phyloP scores from a whole-genome alignment of 345 rosid species.

The Hypericum androsaemum region DNA sequence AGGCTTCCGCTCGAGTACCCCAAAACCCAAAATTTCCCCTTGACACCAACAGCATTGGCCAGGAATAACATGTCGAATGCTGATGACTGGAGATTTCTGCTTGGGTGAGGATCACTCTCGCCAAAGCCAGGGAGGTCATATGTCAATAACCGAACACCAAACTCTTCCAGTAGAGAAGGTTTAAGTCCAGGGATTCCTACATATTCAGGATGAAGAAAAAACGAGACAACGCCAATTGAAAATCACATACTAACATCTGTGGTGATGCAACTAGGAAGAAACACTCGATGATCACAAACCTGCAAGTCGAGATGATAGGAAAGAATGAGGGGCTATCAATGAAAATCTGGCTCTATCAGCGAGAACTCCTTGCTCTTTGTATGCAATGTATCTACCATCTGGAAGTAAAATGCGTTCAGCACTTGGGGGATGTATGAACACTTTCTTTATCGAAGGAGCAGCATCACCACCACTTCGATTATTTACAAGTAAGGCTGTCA shows the following conservation, averaged over 20 bases:
- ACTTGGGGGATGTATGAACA: constrained; percentile 47
- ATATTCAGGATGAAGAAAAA: background rate
- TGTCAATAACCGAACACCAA: constrained; percentile 50
- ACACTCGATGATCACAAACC: constrained; percentile 24
- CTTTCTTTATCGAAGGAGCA: constrained; percentile 28
- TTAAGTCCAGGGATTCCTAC: constrained; percentile 62
- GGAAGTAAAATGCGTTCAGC: constrained; percentile 54
- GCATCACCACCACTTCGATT: constrained; percentile 19
- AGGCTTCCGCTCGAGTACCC: constrained; percentile 57
- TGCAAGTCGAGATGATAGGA: constrained; percentile 64
- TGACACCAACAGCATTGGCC: constrained; percentile 39
- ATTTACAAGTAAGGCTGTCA: constrained; percentile 36
- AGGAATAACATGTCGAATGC: constrained; percentile 44
- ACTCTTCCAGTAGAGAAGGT: constrained; percentile 51
- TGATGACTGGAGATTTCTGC: constrained; percentile 51
- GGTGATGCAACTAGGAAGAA: constrained; percentile 1
- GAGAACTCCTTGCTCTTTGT: constrained; percentile 48
- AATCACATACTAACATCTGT: background rate
- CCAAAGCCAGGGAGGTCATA: constrained; percentile 82
- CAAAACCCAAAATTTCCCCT: constrained; percentile 56
- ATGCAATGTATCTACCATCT: constrained; percentile 65
- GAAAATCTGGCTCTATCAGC: constrained; percentile 46
- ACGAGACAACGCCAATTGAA: background rate
- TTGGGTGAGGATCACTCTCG: constrained; percentile 62
- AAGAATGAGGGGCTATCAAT: constrained; percentile 46